Base-by-base conservation (phyloP, 306 rosid species). In the Vigna angularis region DNA sequence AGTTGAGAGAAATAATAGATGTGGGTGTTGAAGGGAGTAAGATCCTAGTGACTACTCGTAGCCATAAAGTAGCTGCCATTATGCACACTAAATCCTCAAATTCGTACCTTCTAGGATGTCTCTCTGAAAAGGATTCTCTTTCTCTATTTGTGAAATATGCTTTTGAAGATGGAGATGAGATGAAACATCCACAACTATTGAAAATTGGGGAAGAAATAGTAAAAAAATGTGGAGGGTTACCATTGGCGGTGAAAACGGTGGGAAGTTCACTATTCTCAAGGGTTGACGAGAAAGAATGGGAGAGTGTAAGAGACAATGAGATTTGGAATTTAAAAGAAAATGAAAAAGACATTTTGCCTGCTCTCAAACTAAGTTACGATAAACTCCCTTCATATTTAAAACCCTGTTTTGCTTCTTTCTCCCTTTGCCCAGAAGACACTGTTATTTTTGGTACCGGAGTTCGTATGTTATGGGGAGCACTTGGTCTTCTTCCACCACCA, bases 81-180 rank as follows among this genome's bases (percentile, higher is more conserved):
- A 59, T 28, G 66, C 0, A 40, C 11, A 14, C 44, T 0, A 30
- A 61, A 14, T 15, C 66, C 5, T 30, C 44, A 0, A 2, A 28
- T 2, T 1, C 22, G 1, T 24, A 61, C 30, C 5, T 0, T 4
- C 42, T 81, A 30, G 0, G 18, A 38, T 13, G 24, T 0, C 77
- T 75, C 3, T 59, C 59, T 0, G 0, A 7, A 1, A 4, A 77
- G 5, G 63, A 64, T 15, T 87, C 77, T 4, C 6, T 45, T 17
- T 74, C 75, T 16, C 49, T 81, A 5, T 79, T 87, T 14, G 2
- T 13, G 15, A 82, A 67, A 81, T 52, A n/a, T 48, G 86, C 86
- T 59, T 87, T 84, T n/a, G 15, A 22, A 32, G 73, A 56, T 11
- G 74, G 49, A 5, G 71, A 50, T 11, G 32, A 76, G 28, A 34